Conservation (phyloP, 2,329 filamentous ascomycete species). For the Neurospora sp. region DNA sequence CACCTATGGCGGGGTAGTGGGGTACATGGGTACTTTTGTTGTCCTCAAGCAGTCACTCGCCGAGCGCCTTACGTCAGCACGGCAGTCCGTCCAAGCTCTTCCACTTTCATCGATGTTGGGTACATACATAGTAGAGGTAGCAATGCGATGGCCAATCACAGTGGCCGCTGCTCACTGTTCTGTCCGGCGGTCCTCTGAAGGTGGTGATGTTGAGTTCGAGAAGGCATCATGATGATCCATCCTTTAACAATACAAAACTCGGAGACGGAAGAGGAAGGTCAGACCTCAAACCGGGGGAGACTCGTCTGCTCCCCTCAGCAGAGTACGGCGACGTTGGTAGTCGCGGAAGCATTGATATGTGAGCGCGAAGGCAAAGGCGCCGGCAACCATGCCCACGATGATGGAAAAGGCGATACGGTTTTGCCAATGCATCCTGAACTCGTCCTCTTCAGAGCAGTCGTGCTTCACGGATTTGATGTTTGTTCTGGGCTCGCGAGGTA, state of each 20-base stretch:
- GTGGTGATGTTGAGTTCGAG: not conserved
- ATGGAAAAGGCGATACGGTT: conserved; percentile 3
- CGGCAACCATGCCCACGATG: conserved; percentile 5
- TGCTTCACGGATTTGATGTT: not conserved
- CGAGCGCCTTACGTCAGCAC: not conserved
- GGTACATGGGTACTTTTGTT: not conserved
- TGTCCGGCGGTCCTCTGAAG: not conserved
- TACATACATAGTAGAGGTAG: not conserved
- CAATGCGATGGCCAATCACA: not conserved
- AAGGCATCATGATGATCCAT: not conserved
- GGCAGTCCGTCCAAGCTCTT: conserved; percentile 4
- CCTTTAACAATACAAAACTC: not conserved
- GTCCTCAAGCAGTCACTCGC: not conserved
- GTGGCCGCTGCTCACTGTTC: not conserved
- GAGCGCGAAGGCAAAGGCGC: conserved; percentile 8
- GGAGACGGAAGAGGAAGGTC: not conserved
- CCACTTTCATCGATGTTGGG: conserved; percentile 1
- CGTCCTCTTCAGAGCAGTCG: not conserved
- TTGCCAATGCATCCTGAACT: not conserved
- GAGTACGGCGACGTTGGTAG: not conserved
- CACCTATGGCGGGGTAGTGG: conserved; percentile 5
- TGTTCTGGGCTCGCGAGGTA: not conserved
- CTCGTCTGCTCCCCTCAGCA: not conserved
- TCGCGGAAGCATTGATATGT: conserved; percentile 3
- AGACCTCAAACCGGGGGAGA: not conserved